Percentiles rank a stretch among this genome's conserved stretches.
phyloP scores from a whole-genome alignment of 495 filamentous ascomycete species.

The Umbilicaria muhlenbergii region DNA sequence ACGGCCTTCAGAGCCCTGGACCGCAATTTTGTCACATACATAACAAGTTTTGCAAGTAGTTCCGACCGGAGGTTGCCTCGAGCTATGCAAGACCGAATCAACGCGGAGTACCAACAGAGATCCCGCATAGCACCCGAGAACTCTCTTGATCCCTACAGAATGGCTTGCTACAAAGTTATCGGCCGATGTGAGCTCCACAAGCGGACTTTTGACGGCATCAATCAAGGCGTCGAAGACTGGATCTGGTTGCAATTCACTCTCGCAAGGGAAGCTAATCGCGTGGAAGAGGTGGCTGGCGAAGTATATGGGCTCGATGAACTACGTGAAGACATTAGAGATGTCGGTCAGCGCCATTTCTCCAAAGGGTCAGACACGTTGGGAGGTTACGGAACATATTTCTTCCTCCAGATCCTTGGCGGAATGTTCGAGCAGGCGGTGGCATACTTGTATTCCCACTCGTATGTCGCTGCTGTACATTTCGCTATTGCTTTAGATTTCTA shows the following conservation, averaged over 20 bases:
- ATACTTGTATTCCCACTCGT: slow-evolving; percentile 77
- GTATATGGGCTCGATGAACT: slow-evolving; percentile 79
- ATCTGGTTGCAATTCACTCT: slow-evolving; percentile 93
- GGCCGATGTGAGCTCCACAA: slow-evolving; percentile 80
- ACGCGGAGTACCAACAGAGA: slow-evolving; percentile 75
- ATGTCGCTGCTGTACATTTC: slow-evolving; percentile 88
- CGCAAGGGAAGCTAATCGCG: slow-evolving; percentile 69
- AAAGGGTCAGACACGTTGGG: slow-evolving; percentile 54
- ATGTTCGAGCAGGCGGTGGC: slow-evolving; percentile 91
- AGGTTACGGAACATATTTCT: slow-evolving; percentile 80
- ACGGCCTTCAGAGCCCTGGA: slow-evolving; percentile 75
- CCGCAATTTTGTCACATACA: slow-evolving; percentile 77
- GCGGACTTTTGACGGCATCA: slow-evolving; percentile 64
- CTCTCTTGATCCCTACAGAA: slow-evolving; percentile 82
- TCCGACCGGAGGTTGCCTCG: slow-evolving; percentile 56
- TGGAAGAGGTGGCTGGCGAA: slow-evolving; percentile 72
- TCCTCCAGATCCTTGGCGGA: slow-evolving; percentile 74
- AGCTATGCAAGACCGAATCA: slow-evolving; percentile 71
- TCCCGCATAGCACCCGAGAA: slow-evolving; percentile 70
- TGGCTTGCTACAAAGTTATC: slow-evolving; percentile 96
- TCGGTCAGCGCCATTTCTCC: slow-evolving; percentile 76
- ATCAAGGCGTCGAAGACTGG: slow-evolving; percentile 80
- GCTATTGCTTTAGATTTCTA: slow-evolving; percentile 83
- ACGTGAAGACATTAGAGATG: slow-evolving; percentile 67
- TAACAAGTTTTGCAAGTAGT: slow-evolving; percentile 60